Evolutionary conservation across 805 yeast genomes (phyloP).

Genomic region (Komagataella kurtzmanii): DNA sequence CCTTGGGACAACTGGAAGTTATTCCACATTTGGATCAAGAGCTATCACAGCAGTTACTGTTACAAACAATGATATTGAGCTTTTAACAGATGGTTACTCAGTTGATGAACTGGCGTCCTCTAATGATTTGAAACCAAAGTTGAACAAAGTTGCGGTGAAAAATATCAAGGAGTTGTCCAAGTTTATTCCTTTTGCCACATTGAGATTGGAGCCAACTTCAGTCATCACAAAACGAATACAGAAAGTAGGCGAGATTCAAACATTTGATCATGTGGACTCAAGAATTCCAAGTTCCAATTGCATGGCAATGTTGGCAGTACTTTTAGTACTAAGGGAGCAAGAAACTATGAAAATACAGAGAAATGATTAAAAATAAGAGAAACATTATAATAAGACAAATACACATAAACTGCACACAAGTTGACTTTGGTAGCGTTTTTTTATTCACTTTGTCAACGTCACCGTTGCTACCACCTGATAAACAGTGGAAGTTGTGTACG

Average conservation of each 20-base stretch:
- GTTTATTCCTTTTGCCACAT: neutral
- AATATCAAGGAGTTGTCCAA: neutral
- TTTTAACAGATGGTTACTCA: neutral
- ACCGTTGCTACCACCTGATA: conserved; percentile 20
- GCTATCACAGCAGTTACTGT: neutral
- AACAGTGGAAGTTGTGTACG: conserved; percentile 19
- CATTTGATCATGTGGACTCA: neutral
- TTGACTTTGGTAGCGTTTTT: neutral
- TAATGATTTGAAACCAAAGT: neutral
- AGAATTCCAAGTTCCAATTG: neutral
- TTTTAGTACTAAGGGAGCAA: neutral
- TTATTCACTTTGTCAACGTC: conserved; percentile 9
- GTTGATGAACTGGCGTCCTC: neutral
- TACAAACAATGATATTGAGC: neutral
- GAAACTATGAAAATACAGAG: neutral
- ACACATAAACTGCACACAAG: neutral
- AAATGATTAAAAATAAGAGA: neutral
- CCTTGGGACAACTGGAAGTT: neutral
- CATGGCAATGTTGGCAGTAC: neutral
- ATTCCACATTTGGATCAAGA: neutral
- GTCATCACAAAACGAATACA: neutral
- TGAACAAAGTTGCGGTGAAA: neutral
- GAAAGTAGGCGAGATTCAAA: neutral
- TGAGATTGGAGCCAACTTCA: neutral
- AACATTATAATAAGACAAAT: neutral